A percentile compares a stretch with the other conserved stretches of the same genome.
Evolutionary conservation across 139 green algal species (phyloP).

Genomic region (Pycnococcus provasolii): DNA sequence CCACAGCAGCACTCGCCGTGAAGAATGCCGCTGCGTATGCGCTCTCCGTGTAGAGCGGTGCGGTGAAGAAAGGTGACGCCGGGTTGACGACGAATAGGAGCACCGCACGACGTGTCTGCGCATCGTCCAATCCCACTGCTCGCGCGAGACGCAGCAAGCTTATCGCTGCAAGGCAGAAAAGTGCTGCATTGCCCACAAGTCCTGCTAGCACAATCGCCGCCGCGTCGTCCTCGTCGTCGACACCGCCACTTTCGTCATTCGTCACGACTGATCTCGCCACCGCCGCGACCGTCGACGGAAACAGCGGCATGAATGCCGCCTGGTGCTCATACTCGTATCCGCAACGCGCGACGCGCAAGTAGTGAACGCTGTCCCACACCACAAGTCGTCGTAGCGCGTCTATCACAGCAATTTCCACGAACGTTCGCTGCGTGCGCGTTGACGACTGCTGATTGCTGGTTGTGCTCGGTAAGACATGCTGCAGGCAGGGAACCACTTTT

Average conservation of each 20-base stretch:
- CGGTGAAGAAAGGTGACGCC: slow-evolving; percentile 62
- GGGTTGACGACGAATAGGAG: slow-evolving; percentile 64
- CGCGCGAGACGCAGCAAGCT: too few species aligned
- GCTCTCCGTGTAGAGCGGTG: slow-evolving; percentile 59
- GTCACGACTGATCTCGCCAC: too few species aligned
- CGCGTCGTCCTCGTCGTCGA: too few species aligned
- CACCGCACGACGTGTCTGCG: slow-evolving; percentile 35
- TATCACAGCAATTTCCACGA: too few species aligned
- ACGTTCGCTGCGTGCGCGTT: too few species aligned
- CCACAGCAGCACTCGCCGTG: slow-evolving; percentile 25
- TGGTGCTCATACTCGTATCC: slow-evolving; percentile 83
- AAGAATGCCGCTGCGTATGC: slow-evolving; percentile 55
- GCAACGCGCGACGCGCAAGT: slow-evolving; percentile 50
- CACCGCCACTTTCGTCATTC: too few species aligned
- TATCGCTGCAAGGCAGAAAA: too few species aligned
- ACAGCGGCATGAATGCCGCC: slow-evolving; percentile 74
- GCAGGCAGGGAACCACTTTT: neutral
- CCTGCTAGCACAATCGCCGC: too few species aligned
- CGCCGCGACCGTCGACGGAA: too few species aligned
- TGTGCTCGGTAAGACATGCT: neutral
- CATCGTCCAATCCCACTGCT: slow-evolving; percentile 32
- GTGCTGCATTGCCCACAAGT: too few species aligned
- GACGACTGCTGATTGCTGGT: too few species aligned
- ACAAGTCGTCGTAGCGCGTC: neutral
- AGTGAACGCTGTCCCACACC: slow-evolving; percentile 74